A percentile compares a stretch with the other conserved stretches of the same genome.
Evolutionary conservation across 768 basidiomycete species (phyloP).

Genomic region (Podaxis carcinomalis): DNA sequence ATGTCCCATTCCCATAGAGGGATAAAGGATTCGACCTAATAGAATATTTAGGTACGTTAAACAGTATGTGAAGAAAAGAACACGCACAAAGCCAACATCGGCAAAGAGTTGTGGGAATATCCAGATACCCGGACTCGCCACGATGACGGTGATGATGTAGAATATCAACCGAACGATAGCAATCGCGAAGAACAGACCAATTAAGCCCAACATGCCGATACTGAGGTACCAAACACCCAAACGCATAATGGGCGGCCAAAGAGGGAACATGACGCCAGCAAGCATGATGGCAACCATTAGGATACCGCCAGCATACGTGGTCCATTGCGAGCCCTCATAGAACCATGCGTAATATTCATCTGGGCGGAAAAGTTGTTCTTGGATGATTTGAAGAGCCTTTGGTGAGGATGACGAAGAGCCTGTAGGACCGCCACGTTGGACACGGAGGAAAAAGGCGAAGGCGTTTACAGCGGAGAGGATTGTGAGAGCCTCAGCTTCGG

Average conservation of each 20-base stretch:
- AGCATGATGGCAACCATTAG: slow-evolving; percentile 93
- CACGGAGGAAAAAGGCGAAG: slow-evolving; percentile 89
- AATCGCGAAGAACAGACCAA: slow-evolving; percentile 87
- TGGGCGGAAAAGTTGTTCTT: slow-evolving; percentile 72
- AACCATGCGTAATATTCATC: slow-evolving; percentile 96
- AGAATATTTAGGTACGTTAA: background rate
- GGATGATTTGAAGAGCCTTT: slow-evolving; percentile 75
- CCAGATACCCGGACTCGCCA: slow-evolving; percentile 91
- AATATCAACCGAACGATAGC: slow-evolving; percentile 90
- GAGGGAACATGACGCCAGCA: slow-evolving; percentile 97
- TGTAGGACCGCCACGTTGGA: slow-evolving; percentile 69
- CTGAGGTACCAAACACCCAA: slow-evolving; percentile 95
- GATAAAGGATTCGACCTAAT: slow-evolving; percentile 95
- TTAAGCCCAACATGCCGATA: slow-evolving; percentile 80
- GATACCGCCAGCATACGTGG: slow-evolving; percentile 84
- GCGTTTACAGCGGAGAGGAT: slow-evolving; percentile 71
- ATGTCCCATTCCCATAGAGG: slow-evolving; percentile 97
- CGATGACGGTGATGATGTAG: slow-evolving; percentile 88
- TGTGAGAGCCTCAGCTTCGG: slow-evolving; percentile 69
- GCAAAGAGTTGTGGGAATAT: slow-evolving; percentile 98
- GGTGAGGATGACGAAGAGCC: slow-evolving; percentile 70
- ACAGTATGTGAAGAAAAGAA: background rate
- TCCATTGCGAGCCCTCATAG: slow-evolving; percentile 91
- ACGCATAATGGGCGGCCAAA: slow-evolving; percentile 93
- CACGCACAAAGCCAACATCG: slow-evolving; percentile 94